phyloP scores from a whole-genome alignment of 768 basidiomycete species.

The Phylloporus rhodoxanthus region DNA sequence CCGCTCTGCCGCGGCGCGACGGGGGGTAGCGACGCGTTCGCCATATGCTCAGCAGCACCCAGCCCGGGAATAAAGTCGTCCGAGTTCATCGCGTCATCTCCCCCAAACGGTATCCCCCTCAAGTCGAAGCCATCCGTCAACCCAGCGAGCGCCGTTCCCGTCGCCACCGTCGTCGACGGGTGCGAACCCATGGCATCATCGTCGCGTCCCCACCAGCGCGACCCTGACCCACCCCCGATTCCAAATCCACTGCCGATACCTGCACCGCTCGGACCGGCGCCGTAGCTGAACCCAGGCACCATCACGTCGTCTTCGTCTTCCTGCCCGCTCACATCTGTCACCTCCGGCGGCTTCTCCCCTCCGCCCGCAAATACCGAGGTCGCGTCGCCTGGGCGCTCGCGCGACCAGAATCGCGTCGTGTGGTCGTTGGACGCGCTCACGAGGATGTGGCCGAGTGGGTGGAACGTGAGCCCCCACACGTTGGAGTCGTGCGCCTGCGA shows the following conservation, averaged over 20 bases:
- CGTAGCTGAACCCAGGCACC: slow-evolving; percentile 68
- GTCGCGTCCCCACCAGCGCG: slow-evolving; percentile 43
- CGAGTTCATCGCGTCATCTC: slow-evolving; percentile 27
- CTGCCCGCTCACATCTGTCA: slow-evolving; percentile 48
- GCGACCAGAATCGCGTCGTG: slow-evolving; percentile 97
- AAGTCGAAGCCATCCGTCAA: slow-evolving; percentile 19
- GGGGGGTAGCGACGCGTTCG: slow-evolving; percentile 12
- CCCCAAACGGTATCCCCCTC: slow-evolving; percentile 21
- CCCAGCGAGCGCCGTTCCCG: slow-evolving; percentile 12
- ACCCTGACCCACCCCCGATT: slow-evolving; percentile 18
- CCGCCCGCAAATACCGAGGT: slow-evolving; percentile 73
- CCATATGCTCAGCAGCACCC: slow-evolving; percentile 34
- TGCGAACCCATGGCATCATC: slow-evolving; percentile 29
- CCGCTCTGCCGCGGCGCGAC: slow-evolving; percentile 31
- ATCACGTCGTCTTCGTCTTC: slow-evolving; percentile 72
- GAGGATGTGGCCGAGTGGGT: slow-evolving; percentile 92
- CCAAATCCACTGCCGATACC: slow-evolving; percentile 13
- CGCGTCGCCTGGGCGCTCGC: slow-evolving; percentile 82
- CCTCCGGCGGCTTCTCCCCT: slow-evolving; percentile 79
- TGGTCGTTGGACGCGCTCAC: slow-evolving; percentile 96
- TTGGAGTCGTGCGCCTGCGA: slow-evolving; percentile 98
- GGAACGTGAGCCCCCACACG: slow-evolving; percentile 93
- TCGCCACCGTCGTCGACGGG: slow-evolving; percentile 30
- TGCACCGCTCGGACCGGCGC: not conserved
- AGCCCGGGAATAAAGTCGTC: slow-evolving; percentile 68